Conservation (phyloP, 371 early-diverging fungal species). For the Lichtheimia ornata region DNA sequence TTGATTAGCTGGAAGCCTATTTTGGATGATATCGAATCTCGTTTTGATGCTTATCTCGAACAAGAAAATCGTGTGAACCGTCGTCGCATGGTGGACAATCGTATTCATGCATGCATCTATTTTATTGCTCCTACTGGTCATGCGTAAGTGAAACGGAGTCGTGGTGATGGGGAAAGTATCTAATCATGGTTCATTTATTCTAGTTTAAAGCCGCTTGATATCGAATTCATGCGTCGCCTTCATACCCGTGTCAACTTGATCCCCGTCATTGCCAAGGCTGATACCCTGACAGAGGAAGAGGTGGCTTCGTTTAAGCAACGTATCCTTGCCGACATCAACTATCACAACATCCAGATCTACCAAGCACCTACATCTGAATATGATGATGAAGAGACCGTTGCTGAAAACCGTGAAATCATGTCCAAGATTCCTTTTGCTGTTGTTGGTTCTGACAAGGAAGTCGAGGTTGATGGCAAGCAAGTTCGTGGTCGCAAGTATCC, state of each 20-base stretch:
- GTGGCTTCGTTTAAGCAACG: conserved; percentile 89
- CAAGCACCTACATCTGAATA: conserved; percentile 89
- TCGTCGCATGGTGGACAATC: conserved; percentile 85
- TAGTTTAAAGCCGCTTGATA: conserved; percentile 87
- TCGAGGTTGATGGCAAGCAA: conserved; percentile 80
- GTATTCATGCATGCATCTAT: conserved; percentile 98
- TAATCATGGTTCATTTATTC: not conserved
- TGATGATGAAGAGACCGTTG: conserved; percentile 93
- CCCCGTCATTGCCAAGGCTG: conserved; percentile 98
- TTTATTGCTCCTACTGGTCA: conserved; percentile 97
- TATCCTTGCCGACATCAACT: conserved; percentile 91
- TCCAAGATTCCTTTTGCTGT: conserved; percentile 97
- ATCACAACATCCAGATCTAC: conserved; percentile 93
- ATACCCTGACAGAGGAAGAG: conserved; percentile 96
- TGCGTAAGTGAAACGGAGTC: conserved; percentile 46
- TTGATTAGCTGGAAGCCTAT: conserved; percentile 89
- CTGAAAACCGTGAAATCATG: conserved; percentile 93
- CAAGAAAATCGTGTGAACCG: conserved; percentile 92
- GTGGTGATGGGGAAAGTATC: too few relatives aligned
- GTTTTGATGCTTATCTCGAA: conserved; percentile 94
- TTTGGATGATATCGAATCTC: conserved; percentile 92
- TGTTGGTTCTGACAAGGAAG: conserved; percentile 92
- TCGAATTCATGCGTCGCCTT: conserved; percentile 95
- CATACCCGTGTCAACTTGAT: conserved; percentile 95
- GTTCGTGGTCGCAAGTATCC: conserved; percentile 95